These are phyloP conservation scores for Litchi chinensis DNA, from an alignment of 345 rosid genomes.

Conservation along the genomic window DNA sequence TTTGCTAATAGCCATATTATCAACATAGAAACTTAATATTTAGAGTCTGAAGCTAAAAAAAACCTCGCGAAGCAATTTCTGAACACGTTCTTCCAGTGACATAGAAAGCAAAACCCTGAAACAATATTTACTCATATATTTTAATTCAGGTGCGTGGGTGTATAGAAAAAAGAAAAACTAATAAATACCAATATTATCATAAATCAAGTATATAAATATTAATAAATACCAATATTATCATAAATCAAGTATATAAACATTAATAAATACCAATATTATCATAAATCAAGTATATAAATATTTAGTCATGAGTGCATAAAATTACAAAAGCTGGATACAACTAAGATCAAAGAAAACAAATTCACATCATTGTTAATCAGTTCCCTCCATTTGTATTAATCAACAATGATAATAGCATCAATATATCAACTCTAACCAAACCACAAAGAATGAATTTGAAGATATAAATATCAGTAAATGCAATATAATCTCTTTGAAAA, in stretches of 20 bases:
- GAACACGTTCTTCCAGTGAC: constrained; percentile 68
- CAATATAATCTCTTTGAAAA: neutral
- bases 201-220: neutral
- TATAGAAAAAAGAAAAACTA: neutral
- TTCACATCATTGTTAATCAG: neutral
- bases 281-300: neutral
- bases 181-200: neutral
- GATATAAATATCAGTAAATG: neutral
- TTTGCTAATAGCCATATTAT: neutral
- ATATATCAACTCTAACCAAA: neutral
- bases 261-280: neutral
- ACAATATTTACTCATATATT: constrained; percentile 15
- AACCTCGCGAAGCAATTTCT: constrained; percentile 77
- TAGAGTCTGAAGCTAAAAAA: constrained; percentile 28
- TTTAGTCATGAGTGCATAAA: neutral
- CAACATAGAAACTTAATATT: neutral
- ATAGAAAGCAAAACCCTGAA: constrained; percentile 69
- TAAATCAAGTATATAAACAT: neutral
- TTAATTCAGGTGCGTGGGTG: neutral
- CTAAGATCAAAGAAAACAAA: neutral
- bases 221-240: neutral
- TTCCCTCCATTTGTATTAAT: neutral
- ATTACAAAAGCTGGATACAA: neutral
- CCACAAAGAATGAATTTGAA: neutral
- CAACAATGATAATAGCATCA: neutral